Conservation (phyloP, 2,329 filamentous ascomycete genomes). For the Rachicladosporium sp. region DNA sequence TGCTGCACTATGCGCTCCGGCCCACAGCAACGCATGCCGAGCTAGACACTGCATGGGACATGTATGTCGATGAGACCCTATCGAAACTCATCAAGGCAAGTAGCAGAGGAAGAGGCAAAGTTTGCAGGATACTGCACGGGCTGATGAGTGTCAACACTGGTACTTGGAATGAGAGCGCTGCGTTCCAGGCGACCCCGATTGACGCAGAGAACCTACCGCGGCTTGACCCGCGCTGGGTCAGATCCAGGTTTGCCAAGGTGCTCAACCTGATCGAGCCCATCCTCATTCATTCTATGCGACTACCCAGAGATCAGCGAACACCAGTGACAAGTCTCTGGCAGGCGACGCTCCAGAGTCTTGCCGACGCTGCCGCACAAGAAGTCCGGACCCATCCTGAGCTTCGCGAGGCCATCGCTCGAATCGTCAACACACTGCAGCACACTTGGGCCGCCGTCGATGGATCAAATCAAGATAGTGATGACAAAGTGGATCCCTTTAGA, state of each 20-base stretch:
- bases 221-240: slow-evolving; percentile 77
- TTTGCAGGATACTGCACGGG: slow-evolving; percentile 58
- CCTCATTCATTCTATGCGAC: slow-evolving; percentile 36
- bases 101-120: slow-evolving; percentile 44
- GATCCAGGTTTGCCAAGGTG: slow-evolving; percentile 55
- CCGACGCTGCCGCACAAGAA: slow-evolving; percentile 65
- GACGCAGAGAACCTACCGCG: slow-evolving; percentile 66
- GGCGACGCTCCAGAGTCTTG: slow-evolving; percentile 48
- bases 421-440: slow-evolving; percentile 56
- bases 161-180: slow-evolving; percentile 65
- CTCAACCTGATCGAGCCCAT: slow-evolving; percentile 48
- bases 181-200: slow-evolving; percentile 40
- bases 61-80: slow-evolving; percentile 56
- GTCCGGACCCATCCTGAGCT: slow-evolving; percentile 80
- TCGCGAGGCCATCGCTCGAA: slow-evolving; percentile 61
- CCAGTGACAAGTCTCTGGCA: slow-evolving; percentile 18
- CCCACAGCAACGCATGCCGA: slow-evolving; percentile 55
- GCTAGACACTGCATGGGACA: slow-evolving; percentile 67
- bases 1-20: slow-evolving; percentile 72
- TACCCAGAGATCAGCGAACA: slow-evolving; percentile 12
- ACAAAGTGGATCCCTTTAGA: too few relatives aligned
- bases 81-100: slow-evolving; percentile 39
- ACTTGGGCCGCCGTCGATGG: slow-evolving; percentile 44
- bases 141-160: slow-evolving; percentile 48
- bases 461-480: too few relatives aligned